phyloP scores from a whole-genome alignment of 2,329 filamentous ascomycete genomes.

The Dactylellina cionopaga region DNA sequence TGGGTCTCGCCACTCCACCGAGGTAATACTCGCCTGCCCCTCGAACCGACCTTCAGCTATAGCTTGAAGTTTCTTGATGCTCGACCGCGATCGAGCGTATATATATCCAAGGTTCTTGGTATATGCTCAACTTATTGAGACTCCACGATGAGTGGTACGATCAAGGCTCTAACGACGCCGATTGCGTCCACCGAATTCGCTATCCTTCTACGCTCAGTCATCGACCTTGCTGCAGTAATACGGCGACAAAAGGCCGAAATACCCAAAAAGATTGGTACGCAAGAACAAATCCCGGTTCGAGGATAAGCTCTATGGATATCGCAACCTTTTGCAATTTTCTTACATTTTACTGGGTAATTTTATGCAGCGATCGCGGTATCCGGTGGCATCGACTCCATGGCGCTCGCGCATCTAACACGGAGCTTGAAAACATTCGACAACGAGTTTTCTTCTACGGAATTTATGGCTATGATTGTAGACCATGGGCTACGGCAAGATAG shows the following conservation, averaged over 20 bases:
- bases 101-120: too few species aligned
- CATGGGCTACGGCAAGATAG: slow-evolving; percentile 67
- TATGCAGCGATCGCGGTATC: slow-evolving; percentile 79
- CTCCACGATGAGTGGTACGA: too few species aligned
- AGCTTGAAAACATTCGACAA: slow-evolving; percentile 58
- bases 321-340: neutral
- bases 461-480: slow-evolving; percentile 64
- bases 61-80: too few species aligned
- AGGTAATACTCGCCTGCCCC: too few species aligned
- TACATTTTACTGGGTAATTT: neutral
- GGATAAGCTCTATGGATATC: neutral
- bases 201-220: neutral
- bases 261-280: slow-evolving; percentile 31
- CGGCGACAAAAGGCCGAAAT: neutral
- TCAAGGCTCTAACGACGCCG: neutral
- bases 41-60: too few species aligned
- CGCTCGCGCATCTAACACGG: slow-evolving; percentile 79
- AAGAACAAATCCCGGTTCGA: too few species aligned
- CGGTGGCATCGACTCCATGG: slow-evolving; percentile 98
- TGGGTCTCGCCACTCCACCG: too few species aligned
- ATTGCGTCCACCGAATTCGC: slow-evolving; percentile 16
- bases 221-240: neutral
- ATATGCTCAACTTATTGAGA: too few species aligned
- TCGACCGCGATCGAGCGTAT: too few species aligned
- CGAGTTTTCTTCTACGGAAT: slow-evolving; percentile 18